phyloP scores from a whole-genome alignment of 169 alveolate genomes.

The Theileria sp. region DNA sequence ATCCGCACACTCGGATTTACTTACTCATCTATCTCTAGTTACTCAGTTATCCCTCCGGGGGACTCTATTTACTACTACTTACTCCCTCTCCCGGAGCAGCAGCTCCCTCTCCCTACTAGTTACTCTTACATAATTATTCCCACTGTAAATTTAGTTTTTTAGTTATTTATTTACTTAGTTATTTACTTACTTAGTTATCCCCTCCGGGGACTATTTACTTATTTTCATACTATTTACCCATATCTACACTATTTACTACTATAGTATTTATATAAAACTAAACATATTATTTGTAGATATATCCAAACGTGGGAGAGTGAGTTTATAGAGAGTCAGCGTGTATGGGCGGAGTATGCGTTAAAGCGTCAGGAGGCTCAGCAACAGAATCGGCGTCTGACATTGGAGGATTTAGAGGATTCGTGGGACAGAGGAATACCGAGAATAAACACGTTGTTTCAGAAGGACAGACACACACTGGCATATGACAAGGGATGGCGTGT shows the following conservation, averaged over 20 bases:
- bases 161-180: no score
- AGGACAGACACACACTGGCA: conserved; percentile 98
- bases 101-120: no score
- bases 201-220: no score
- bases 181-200: no score
- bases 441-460: conserved; percentile 99
- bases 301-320: conserved; percentile 99
- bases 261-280: no score
- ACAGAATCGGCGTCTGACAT: conserved; percentile 96
- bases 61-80: background rate
- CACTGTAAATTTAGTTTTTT: no score
- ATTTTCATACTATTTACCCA: no score
- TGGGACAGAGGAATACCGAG: conserved; percentile 99
- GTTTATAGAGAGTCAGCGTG: conserved; percentile 98
- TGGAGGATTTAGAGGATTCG: conserved; percentile 99
- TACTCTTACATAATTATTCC: no score
- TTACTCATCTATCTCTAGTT: background rate
- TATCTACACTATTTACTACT: no score
- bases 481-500: conserved; percentile 99
- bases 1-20: background rate
- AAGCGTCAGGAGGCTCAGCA: conserved; percentile 98
- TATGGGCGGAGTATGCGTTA: conserved; percentile 99
- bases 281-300: no score
- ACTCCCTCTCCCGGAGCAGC: no score
- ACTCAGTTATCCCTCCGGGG: background rate